Percentiles rank a stretch among this genome's conserved stretches.
These are phyloP conservation scores for Boletus semigastroideus DNA, from an alignment of 1,284 basidiomycete genomes.

Conservation along the genomic window DNA sequence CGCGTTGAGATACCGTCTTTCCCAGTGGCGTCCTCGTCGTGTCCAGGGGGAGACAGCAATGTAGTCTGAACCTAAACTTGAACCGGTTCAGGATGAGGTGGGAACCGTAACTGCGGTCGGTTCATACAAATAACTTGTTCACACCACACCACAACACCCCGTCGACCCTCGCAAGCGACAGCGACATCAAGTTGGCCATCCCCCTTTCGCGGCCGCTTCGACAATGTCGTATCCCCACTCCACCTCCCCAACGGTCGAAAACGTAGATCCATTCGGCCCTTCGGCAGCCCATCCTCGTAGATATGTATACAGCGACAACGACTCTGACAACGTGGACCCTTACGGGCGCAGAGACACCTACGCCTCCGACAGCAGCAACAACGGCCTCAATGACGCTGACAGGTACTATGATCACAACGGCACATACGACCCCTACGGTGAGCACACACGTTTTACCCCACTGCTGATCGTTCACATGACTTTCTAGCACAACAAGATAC, in stretches of 20 bases:
- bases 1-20: constrained; percentile 26
- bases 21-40: constrained; percentile 3
- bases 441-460: constrained; percentile 22
- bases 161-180: constrained; percentile 5
- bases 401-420: constrained; percentile 64
- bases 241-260: constrained; percentile 32
- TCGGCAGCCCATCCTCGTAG: constrained; percentile 42
- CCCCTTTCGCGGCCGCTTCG: constrained; percentile 12
- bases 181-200: constrained; percentile 20
- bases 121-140: constrained; percentile 22
- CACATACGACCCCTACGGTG: constrained; percentile 64
- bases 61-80: not conserved
- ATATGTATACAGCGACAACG: constrained; percentile 79
- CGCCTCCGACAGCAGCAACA: constrained; percentile 67
- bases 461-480: constrained; percentile 18
- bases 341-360: constrained; percentile 63
- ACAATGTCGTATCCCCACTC: constrained; percentile 35
- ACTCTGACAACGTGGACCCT: constrained; percentile 66
- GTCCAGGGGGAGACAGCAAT: not conserved
- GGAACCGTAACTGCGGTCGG: constrained; percentile 17
- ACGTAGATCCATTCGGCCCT: constrained; percentile 56
- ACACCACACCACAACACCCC: constrained; percentile 15
- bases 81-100: constrained; percentile 29
- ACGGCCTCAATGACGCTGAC: constrained; percentile 48
- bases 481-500: constrained; percentile 60